Base-by-base conservation (phyloP, 768 basidiomycete genomes). In the Naganishia vishniacii region DNA sequence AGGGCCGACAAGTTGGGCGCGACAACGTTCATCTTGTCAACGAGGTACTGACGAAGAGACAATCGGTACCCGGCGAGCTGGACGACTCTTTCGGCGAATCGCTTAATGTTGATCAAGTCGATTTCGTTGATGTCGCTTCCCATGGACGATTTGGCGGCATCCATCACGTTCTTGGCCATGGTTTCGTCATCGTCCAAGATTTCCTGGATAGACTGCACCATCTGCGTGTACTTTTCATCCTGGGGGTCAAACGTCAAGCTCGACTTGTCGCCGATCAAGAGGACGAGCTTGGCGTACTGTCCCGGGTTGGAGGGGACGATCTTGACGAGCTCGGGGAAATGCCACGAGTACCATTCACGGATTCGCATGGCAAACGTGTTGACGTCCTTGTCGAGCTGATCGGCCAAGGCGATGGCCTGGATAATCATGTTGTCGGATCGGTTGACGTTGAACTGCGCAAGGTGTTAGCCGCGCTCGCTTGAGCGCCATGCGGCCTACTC, bases 301-400 rank as follows among this genome's bases (percentile, higher is more conserved):
- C 90, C 85, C n/a, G 75, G 75, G 77, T 95, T 94, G 79, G 97
- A 94, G 62, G 92, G 85, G 0, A 97, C 91, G 73, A 98, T 82
- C 67, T 83, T 86, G 80, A 94, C 84, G 70, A 97, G 88, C 79
- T 98, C 94, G 41, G 94, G 94, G 82, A 95, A 98, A 78, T 97
- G 94, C 81, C 93, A 97, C 7, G 94, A 94, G 77, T 98, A 98
- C 94, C 94, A 98, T 77, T 98, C 94, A 71, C 94, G 83, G 56
- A 95, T 86, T 34, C 94, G 89, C 94, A 98, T 98, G 20, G 92
- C 88, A 77, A 98, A 97, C 31, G 93, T 85, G 81, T 98, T 98
- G 78, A 97, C 91, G 78, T 98, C 94, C 82, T 97, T 98, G 84
- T 98, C 94, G 73, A 97, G 87, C 73, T 97, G 93, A 80, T 98